Conservation (phyloP, 805 yeast species). For the Metschnikowia santaceciliae region DNA sequence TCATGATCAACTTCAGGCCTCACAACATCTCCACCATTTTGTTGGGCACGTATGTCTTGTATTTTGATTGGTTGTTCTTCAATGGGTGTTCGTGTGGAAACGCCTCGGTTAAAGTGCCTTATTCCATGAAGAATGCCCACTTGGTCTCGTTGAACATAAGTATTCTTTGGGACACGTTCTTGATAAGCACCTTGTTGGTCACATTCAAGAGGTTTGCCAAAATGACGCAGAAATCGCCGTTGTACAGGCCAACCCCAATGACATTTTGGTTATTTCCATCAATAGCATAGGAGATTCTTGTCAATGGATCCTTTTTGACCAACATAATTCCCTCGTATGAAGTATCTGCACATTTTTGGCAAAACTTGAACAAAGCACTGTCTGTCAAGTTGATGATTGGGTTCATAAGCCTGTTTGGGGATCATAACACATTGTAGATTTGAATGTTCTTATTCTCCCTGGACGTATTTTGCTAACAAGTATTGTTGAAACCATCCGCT, state of each 20-base stretch:
- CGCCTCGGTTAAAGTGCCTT: slow-evolving; percentile 79
- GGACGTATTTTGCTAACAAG: slow-evolving; percentile 26
- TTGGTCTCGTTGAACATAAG: slow-evolving; percentile 57
- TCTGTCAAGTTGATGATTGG: slow-evolving; percentile 31
- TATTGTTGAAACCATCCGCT: slow-evolving; percentile 33
- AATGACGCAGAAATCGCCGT: slow-evolving; percentile 44
- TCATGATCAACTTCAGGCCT: slow-evolving; percentile 85
- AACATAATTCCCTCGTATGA: slow-evolving; percentile 17
- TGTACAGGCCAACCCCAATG: slow-evolving; percentile 27
- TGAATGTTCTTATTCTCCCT: slow-evolving; percentile 14
- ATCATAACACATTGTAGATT: slow-evolving; percentile 31
- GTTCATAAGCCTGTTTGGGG: slow-evolving; percentile 39
- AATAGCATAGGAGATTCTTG: slow-evolving; percentile 23
- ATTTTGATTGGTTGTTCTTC: slow-evolving; percentile 97
- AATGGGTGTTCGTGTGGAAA: slow-evolving; percentile 86
- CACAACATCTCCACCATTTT: slow-evolving; percentile 92
- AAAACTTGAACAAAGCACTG: slow-evolving; percentile 36
- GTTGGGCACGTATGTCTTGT: slow-evolving; percentile 78
- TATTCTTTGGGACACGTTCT: slow-evolving; percentile 67
- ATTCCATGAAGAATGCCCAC: slow-evolving; percentile 88
- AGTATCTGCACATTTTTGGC: slow-evolving; percentile 18
- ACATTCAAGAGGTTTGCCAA: slow-evolving; percentile 51
- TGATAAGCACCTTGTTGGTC: slow-evolving; percentile 55
- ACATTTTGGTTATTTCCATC: slow-evolving; percentile 27
- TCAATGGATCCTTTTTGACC: slow-evolving; percentile 29